These are phyloP conservation scores for Cladophialophora immunda DNA, from an alignment of 2,329 filamentous ascomycete genomes.

Conservation along the genomic window DNA sequence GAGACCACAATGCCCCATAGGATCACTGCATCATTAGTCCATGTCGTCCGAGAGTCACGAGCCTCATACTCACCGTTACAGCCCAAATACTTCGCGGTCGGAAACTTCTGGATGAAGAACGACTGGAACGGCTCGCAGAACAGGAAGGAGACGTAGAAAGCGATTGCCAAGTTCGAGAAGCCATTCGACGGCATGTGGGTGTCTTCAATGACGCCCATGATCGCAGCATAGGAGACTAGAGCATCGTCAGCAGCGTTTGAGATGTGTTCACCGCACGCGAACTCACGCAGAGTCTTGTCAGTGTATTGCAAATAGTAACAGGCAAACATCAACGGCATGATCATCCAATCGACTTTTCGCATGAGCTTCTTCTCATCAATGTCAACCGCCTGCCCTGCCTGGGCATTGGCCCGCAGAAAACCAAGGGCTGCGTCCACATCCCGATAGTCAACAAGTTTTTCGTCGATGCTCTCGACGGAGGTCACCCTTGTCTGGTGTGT, in stretches of 20 bases:
- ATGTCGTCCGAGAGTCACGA: neutral
- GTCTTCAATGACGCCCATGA: conserved; percentile 68
- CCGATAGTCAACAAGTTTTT: conserved; percentile 21
- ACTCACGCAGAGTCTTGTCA: conserved; percentile 63
- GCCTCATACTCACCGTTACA: conserved; percentile 41
- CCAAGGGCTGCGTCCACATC: conserved; percentile 49
- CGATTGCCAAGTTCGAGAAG: conserved; percentile 67
- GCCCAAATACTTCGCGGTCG: conserved; percentile 63
- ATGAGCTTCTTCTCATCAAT: conserved; percentile 43
- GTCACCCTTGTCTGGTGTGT: conserved; percentile 8
- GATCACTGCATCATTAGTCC: conserved; percentile 35
- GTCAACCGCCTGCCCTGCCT: conserved; percentile 43
- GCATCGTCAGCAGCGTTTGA: conserved; percentile 42
- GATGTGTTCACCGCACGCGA: conserved; percentile 59
- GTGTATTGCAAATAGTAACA: conserved; percentile 63
- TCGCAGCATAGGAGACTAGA: conserved; percentile 60
- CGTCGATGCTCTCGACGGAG: conserved; percentile 18
- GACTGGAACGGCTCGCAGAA: conserved; percentile 67
- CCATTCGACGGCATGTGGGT: conserved; percentile 64
- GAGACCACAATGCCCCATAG: conserved; percentile 60
- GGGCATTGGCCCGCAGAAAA: conserved; percentile 46
- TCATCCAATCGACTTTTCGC: conserved; percentile 50
- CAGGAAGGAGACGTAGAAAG: conserved; percentile 67
- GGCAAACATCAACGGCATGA: conserved; percentile 62
- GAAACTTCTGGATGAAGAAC: conserved; percentile 62